Conservation (phyloP, 2,329 filamentous ascomycete genomes). For the Chrysosporium keratinophilum region DNA sequence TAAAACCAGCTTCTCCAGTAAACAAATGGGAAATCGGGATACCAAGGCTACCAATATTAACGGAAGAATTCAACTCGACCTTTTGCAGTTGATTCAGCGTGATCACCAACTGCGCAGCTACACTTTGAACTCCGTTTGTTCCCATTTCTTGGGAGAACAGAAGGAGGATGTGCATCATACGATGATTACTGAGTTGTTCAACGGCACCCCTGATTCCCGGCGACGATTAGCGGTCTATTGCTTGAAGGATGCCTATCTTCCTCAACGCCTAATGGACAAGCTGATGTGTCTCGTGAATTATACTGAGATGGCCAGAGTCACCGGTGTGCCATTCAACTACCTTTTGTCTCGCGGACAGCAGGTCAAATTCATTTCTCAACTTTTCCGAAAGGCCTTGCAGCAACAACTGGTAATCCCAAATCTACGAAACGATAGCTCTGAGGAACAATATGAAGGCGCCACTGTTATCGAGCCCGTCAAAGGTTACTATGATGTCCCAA, state of each 20-base stretch:
- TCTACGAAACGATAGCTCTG: constrained; percentile 55
- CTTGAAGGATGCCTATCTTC: constrained; percentile 92
- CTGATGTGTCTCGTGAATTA: constrained; percentile 98
- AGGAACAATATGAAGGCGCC: constrained; percentile 93
- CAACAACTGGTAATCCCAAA: constrained; percentile 94
- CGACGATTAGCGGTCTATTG: constrained; percentile 90
- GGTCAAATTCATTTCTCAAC: constrained; percentile 92
- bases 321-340: constrained; percentile 93
- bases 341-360: constrained; percentile 87
- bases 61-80: constrained; percentile 80
- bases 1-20: constrained; percentile 83
- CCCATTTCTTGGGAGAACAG: constrained; percentile 90
- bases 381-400: constrained; percentile 89
- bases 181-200: constrained; percentile 98
- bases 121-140: constrained; percentile 89
- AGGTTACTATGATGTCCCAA: constrained; percentile 88
- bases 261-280: constrained; percentile 91
- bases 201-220: constrained; percentile 86
- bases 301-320: constrained; percentile 98
- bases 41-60: constrained; percentile 92
- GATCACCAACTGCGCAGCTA: constrained; percentile 95
- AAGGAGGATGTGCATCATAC: constrained; percentile 98
- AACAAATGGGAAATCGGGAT: constrained; percentile 95
- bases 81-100: constrained; percentile 88
- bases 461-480: constrained; percentile 93